phyloP scores from a whole-genome alignment of 2,329 filamentous ascomycete genomes.

The Aspergillus uvarum region DNA sequence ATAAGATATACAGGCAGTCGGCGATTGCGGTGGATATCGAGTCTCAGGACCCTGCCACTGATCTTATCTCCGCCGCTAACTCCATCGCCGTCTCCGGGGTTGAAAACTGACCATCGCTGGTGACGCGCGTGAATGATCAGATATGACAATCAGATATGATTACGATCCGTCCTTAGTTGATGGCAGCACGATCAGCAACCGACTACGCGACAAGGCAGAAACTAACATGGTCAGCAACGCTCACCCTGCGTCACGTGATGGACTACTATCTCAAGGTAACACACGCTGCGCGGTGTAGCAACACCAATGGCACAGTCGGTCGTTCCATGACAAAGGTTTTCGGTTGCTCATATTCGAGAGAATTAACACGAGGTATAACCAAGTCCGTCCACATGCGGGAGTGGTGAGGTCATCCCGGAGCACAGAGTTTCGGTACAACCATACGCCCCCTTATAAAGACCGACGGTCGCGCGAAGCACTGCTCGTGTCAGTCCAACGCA shows the following conservation, averaged over 20 bases:
- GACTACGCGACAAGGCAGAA: neutral
- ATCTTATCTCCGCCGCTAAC: slow-evolving; percentile 3
- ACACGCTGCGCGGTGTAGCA: neutral
- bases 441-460: neutral
- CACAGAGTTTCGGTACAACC: neutral
- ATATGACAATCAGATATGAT: neutral
- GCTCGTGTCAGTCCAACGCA: neutral
- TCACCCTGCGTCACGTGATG: neutral
- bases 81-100: neutral
- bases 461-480: neutral
- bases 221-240: neutral
- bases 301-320: neutral
- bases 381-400: neutral
- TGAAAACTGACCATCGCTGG: too few species aligned
- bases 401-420: slow-evolving; percentile 15
- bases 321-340: neutral
- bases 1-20: neutral
- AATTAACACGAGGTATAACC: neutral
- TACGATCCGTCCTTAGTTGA: neutral
- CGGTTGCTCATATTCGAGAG: neutral
- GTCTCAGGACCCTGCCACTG: neutral
- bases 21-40: neutral
- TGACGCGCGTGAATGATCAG: neutral
- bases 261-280: too few species aligned
- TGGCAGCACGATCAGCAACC: neutral